phyloP scores from a whole-genome alignment of 352 stramenopile species.

The Thraustochytrium striatum region DNA sequence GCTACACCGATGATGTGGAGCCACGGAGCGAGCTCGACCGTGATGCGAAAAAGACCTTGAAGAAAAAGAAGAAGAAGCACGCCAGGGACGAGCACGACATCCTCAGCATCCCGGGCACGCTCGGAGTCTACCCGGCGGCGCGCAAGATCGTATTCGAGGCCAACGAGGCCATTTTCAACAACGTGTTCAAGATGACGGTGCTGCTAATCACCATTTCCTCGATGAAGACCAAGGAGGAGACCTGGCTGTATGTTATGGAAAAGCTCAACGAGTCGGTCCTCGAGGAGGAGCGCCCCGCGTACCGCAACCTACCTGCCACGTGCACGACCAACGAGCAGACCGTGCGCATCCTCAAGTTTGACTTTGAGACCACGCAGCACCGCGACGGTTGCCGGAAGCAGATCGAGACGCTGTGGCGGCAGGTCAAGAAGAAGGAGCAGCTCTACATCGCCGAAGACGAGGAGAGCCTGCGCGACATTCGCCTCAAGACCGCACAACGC shows the following conservation, averaged over 20 bases:
- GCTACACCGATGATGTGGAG: not conserved
- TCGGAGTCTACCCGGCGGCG: not conserved
- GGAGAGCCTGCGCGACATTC: slow-evolving; percentile 30
- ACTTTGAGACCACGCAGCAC: slow-evolving; percentile 35
- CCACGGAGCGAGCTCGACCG: slow-evolving; percentile 9
- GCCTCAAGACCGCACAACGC: not conserved
- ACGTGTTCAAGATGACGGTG: slow-evolving; percentile 32
- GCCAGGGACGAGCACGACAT: not conserved
- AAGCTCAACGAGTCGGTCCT: not conserved
- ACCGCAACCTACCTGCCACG: not conserved
- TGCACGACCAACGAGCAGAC: slow-evolving; percentile 21
- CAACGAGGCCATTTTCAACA: slow-evolving; percentile 44
- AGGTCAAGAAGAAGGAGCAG: slow-evolving; percentile 45
- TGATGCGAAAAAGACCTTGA: not conserved
- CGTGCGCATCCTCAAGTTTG: slow-evolving; percentile 2
- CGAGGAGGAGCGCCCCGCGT: slow-evolving; percentile 30
- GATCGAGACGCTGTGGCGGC: not conserved
- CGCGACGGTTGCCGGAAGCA: slow-evolving; percentile 25
- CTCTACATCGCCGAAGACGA: slow-evolving; percentile 22
- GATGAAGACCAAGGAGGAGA: slow-evolving; percentile 10
- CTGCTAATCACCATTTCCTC: slow-evolving; percentile 32
- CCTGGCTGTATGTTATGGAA: slow-evolving; percentile 2
- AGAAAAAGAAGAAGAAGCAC: slow-evolving; percentile 35
- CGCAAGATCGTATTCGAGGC: slow-evolving; percentile 19
- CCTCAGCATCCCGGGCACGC: slow-evolving; percentile 9